phyloP scores from a whole-genome alignment of 495 filamentous ascomycete genomes.

The Staphylotrichum longicolle region DNA sequence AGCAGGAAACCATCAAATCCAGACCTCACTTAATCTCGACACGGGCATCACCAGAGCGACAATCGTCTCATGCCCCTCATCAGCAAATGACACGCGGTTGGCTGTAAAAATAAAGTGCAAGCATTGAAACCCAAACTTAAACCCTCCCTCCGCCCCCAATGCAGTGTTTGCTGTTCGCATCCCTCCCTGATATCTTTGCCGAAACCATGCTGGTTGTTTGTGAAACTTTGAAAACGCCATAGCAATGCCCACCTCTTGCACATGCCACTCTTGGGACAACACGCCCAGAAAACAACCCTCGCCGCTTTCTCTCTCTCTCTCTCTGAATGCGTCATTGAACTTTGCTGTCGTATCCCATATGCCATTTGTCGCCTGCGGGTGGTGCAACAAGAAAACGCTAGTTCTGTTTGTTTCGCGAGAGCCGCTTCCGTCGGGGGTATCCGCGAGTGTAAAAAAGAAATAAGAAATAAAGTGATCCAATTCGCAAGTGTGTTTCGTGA shows the following conservation, averaged over 20 bases:
- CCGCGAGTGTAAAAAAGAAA: not conserved
- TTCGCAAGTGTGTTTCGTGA: not conserved
- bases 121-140: not conserved
- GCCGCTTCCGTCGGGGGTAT: constrained; percentile 4
- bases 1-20: not conserved
- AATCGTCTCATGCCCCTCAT: too few relatives aligned
- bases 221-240: constrained; percentile 27
- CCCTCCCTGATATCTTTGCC: constrained; percentile 8
- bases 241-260: constrained; percentile 25
- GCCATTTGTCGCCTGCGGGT: constrained; percentile 7
- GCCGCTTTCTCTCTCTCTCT: constrained; percentile 10
- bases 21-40: constrained; percentile 1
- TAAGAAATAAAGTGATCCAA: constrained; percentile 1
- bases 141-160: constrained; percentile 13
- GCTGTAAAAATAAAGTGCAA: constrained; percentile 1
- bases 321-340: not conserved
- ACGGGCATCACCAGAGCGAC: not conserved
- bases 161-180: not conserved
- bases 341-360: constrained; percentile 18
- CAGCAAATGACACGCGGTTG: too few relatives aligned
- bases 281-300: constrained; percentile 11
- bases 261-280: constrained; percentile 7
- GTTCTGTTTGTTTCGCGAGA: not conserved
- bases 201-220: constrained; percentile 18
- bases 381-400: constrained; percentile 9